Conservation (phyloP, 768 basidiomycete genomes). For the Austroboletus eburneus region DNA sequence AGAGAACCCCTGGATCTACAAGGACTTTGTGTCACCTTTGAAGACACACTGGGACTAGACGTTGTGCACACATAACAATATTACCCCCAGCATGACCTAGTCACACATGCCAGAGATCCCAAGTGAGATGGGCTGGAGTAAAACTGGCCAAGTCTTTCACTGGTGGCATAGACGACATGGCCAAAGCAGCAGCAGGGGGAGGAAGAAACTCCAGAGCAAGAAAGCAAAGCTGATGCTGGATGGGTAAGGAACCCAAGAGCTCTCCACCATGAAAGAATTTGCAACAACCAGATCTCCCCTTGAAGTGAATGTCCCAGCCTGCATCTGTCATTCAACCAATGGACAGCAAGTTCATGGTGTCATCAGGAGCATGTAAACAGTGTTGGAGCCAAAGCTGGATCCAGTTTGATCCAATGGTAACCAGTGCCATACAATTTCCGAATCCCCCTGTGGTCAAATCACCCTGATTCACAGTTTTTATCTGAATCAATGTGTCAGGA, state of each 20-base stretch:
- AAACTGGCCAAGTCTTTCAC: too few species aligned
- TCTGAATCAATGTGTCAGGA: background rate
- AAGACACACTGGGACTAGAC: too few species aligned
- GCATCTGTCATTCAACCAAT: background rate
- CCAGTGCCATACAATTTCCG: background rate
- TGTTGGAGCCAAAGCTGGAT: background rate
- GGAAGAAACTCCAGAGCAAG: background rate
- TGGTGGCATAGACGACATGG: too few species aligned
- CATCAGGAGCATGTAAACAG: conserved; percentile 1
- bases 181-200: too few species aligned
- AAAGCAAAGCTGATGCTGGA: background rate
- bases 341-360: background rate
- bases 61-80: too few species aligned
- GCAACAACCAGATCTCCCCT: background rate
- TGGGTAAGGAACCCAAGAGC: background rate
- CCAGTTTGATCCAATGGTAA: background rate
- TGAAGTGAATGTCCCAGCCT: background rate
- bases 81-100: too few species aligned
- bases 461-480: background rate
- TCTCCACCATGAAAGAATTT: background rate
- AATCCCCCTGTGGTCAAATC: background rate
- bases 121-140: too few species aligned
- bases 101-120: too few species aligned
- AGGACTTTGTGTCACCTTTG: too few species aligned
- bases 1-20: too few species aligned